Conservation (phyloP, 148 eudicot genomes). For the Chenopodium berlandieri region DNA sequence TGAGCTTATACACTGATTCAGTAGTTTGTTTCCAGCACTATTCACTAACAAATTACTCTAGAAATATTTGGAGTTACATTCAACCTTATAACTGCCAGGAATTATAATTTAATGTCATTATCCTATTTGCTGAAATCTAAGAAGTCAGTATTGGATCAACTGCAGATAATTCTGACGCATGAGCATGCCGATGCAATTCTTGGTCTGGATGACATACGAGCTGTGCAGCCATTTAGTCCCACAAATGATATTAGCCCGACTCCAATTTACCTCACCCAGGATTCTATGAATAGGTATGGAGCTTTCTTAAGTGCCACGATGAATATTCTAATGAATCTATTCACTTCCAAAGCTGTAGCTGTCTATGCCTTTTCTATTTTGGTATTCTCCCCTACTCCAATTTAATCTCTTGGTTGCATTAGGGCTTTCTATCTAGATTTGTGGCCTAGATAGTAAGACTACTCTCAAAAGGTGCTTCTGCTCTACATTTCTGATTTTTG, state of each 20-base stretch:
- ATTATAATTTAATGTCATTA: background rate
- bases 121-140: slow-evolving; percentile 6
- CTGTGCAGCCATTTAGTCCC: slow-evolving; percentile 82
- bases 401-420: background rate
- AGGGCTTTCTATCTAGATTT: background rate
- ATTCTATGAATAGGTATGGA: slow-evolving; percentile 75
- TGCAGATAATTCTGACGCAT: slow-evolving; percentile 91
- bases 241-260: slow-evolving; percentile 86
- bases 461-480: background rate
- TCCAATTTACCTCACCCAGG: slow-evolving; percentile 73
- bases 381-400: background rate
- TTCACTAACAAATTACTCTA: background rate
- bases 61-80: background rate
- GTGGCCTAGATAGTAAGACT: background rate
- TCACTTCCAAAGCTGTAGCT: background rate
- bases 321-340: background rate
- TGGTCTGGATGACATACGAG: slow-evolving; percentile 91
- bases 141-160: slow-evolving; percentile 14
- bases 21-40: background rate
- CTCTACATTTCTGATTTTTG: background rate
- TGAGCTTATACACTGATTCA: background rate
- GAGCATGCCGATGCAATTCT: slow-evolving; percentile 99
- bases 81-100: background rate
- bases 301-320: background rate
- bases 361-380: background rate